These are phyloP conservation scores for Pyricularia sp. DNA, from an alignment of 2,329 filamentous ascomycete genomes.

Conservation along the genomic window DNA sequence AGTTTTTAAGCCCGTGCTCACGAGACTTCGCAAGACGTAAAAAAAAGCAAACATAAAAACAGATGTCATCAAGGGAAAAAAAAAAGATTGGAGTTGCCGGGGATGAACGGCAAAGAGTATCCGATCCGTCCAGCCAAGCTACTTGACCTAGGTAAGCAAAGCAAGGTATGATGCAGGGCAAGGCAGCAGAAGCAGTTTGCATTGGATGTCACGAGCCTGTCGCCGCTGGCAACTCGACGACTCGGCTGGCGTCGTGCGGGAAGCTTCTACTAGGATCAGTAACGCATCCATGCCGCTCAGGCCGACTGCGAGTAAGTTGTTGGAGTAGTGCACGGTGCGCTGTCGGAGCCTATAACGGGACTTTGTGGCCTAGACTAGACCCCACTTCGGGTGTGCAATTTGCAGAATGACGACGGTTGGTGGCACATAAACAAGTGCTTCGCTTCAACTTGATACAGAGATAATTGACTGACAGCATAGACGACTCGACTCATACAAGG, in stretches of 20 bases:
- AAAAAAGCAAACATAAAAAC: not conserved
- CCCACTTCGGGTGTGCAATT: not conserved
- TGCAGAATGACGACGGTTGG: not conserved
- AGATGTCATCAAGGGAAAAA: not conserved
- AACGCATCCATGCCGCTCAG: not conserved
- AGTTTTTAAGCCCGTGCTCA: not conserved
- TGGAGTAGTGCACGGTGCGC: not conserved
- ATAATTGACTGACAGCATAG: not conserved
- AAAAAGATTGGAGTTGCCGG: not conserved
- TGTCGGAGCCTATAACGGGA: not conserved
- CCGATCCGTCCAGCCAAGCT: not conserved
- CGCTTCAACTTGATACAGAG: not conserved
- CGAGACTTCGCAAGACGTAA: not conserved
- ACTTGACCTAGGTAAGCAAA: not conserved
- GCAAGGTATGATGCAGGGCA: not conserved
- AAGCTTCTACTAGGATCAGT: not conserved
- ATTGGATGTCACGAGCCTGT: not conserved
- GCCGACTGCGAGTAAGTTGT: not conserved
- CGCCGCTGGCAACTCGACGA: not conserved
- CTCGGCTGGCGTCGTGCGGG: not conserved
- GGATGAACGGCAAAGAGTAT: not conserved
- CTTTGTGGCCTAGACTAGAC: not conserved
- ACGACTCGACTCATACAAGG: not conserved
- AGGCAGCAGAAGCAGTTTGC: not conserved
- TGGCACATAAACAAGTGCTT: not conserved